Percentiles rank a stretch among this genome's conserved stretches.
phyloP scores from a whole-genome alignment of 2,329 filamentous ascomycete species.

The Metarhizium robertsii region DNA sequence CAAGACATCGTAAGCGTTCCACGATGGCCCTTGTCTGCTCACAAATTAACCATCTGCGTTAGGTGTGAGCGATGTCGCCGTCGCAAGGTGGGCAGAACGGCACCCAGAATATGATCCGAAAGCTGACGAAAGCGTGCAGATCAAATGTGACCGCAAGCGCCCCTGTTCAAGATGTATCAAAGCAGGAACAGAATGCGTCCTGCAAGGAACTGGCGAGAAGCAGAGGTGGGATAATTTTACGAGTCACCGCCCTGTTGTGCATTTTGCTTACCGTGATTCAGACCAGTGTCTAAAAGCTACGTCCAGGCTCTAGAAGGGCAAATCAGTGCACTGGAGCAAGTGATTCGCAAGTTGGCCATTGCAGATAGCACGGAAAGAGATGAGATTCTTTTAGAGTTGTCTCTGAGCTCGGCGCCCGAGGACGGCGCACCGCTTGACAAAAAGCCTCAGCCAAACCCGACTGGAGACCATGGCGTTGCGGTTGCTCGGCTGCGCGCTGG shows the following conservation, averaged over 20 bases:
- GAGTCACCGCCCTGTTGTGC: not conserved
- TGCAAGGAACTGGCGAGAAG: slow-evolving; percentile 31
- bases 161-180: slow-evolving; percentile 41
- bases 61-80: slow-evolving; percentile 35
- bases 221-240: slow-evolving; percentile 22
- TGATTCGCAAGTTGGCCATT: slow-evolving; percentile 33
- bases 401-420: slow-evolving; percentile 17
- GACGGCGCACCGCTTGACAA: slow-evolving; percentile 7
- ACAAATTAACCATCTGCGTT: not conserved
- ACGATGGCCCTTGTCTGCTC: not conserved
- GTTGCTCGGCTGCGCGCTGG: slow-evolving; percentile 23
- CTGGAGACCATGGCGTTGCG: slow-evolving; percentile 20
- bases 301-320: slow-evolving; percentile 38
- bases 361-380: slow-evolving; percentile 29
- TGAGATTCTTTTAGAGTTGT: slow-evolving; percentile 29
- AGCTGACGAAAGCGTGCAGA: slow-evolving; percentile 17
- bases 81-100: slow-evolving; percentile 25
- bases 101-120: not conserved
- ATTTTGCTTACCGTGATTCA: slow-evolving; percentile 10
- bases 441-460: slow-evolving; percentile 10
- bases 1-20: slow-evolving; percentile 23
- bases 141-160: slow-evolving; percentile 42
- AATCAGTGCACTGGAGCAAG: slow-evolving; percentile 33
- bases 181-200: slow-evolving; percentile 29
- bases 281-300: slow-evolving; percentile 34